These are phyloP conservation scores for Trichomonascus vanleenenianus DNA, from an alignment of 805 yeast species.

Conservation along the genomic window DNA sequence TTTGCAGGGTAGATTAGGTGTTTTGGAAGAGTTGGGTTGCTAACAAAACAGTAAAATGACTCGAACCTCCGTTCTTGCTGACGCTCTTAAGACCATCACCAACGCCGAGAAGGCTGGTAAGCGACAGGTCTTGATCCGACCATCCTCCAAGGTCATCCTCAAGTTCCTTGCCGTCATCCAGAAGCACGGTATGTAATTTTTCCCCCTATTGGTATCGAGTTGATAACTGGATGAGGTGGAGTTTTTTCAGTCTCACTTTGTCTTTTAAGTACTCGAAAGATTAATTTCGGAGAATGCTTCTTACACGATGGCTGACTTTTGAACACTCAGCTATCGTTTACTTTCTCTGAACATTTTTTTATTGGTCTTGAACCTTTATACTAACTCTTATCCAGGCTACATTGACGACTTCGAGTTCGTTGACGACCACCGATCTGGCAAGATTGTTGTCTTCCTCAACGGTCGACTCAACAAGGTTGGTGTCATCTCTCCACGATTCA, in stretches of 20 bases:
- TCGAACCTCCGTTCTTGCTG: constrained; percentile 97
- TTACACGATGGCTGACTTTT: constrained; percentile 29
- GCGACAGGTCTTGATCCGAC: constrained; percentile 97
- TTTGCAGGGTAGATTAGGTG: neutral
- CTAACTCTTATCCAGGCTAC: constrained; percentile 43
- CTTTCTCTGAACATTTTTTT: constrained; percentile 28
- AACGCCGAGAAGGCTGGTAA: constrained; percentile 99
- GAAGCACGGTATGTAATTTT: constrained; percentile 69
- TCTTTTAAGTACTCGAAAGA: constrained; percentile 98
- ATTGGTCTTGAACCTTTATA: neutral
- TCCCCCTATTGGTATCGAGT: constrained; percentile 43
- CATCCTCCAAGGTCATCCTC: constrained; percentile 96
- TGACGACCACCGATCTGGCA: constrained; percentile 98
- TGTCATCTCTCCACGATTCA: constrained; percentile 98
- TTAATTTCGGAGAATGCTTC: constrained; percentile 27
- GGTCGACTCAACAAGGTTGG: constrained; percentile 99
- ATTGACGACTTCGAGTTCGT: constrained; percentile 97
- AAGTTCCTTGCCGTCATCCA: constrained; percentile 95
- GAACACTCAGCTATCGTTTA: constrained; percentile 26
- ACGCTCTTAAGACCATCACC: constrained; percentile 96
- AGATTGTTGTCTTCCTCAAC: constrained; percentile 92
- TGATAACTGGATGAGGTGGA: constrained; percentile 98
- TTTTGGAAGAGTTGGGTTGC: neutral
- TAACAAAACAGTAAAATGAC: constrained; percentile 50
- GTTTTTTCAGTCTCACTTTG: constrained; percentile 85